phyloP scores from a whole-genome alignment of 2,329 filamentous ascomycete species.

The Cytospora chrysosperma region DNA sequence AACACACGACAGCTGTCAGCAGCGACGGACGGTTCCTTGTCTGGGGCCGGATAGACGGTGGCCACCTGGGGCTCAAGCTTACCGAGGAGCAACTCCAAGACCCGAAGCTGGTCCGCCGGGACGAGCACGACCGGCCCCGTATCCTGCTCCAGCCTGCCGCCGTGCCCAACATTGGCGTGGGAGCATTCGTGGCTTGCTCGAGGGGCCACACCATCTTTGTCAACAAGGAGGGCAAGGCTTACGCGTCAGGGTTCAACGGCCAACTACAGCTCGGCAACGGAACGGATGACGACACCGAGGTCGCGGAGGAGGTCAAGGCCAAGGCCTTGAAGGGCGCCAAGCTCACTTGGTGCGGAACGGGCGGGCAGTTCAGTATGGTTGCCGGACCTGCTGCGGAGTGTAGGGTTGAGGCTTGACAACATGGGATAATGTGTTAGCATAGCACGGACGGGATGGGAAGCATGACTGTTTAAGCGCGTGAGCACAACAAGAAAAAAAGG shows the following conservation, averaged over 20 bases:
- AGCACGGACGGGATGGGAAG: not conserved
- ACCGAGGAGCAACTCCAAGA: slow-evolving; percentile 46
- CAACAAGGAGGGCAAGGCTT: slow-evolving; percentile 57
- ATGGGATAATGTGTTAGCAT: slow-evolving; percentile 10
- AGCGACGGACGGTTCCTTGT: slow-evolving; percentile 36
- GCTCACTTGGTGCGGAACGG: slow-evolving; percentile 61
- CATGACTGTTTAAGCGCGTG: not conserved
- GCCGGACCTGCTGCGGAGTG: slow-evolving; percentile 20
- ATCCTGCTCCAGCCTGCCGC: slow-evolving; percentile 60
- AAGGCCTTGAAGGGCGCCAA: slow-evolving; percentile 38
- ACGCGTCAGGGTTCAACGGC: slow-evolving; percentile 66
- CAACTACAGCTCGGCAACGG: slow-evolving; percentile 68
- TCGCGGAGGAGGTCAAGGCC: slow-evolving; percentile 63
- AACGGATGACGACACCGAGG: slow-evolving; percentile 59
- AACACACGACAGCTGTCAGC: slow-evolving; percentile 54
- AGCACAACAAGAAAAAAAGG: no score
- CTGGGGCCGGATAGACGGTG: slow-evolving; percentile 41
- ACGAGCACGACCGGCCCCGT: slow-evolving; percentile 55
- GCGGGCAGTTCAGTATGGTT: slow-evolving; percentile 54
- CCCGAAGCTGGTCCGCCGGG: slow-evolving; percentile 48
- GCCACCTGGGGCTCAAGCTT: slow-evolving; percentile 45
- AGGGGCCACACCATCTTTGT: slow-evolving; percentile 65
- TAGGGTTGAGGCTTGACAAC: slow-evolving; percentile 16
- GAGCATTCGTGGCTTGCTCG: slow-evolving; percentile 48
- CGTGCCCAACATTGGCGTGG: slow-evolving; percentile 52